A percentile compares a stretch with the other conserved stretches of the same genome.
These are phyloP conservation scores for Xylariaceae sp. DNA, from an alignment of 2,329 filamentous ascomycete genomes.

Conservation along the genomic window DNA sequence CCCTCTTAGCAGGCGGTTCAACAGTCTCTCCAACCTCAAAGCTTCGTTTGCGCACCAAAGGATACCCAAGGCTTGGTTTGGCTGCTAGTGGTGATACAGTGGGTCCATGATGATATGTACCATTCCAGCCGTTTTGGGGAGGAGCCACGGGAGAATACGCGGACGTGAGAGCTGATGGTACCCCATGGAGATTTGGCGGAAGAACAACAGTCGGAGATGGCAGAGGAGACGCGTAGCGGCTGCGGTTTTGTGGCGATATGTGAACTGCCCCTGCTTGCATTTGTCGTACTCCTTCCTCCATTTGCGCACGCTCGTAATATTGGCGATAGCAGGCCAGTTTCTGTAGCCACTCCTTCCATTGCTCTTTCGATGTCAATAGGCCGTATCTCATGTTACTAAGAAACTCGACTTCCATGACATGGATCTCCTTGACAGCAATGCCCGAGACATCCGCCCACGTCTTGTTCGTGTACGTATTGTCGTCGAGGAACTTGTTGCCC, in stretches of 20 bases:
- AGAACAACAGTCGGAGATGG: constrained; percentile 46
- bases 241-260: constrained; percentile 40
- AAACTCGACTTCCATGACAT: constrained; percentile 99
- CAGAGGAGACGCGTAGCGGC: constrained; percentile 44
- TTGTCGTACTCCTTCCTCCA: constrained; percentile 32
- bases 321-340: constrained; percentile 79
- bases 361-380: constrained; percentile 76
- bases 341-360: constrained; percentile 85
- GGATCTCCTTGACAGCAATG: constrained; percentile 90
- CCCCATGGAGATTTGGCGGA: constrained; percentile 32
- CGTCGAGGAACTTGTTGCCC: constrained; percentile 97
- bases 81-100: constrained; percentile 47
- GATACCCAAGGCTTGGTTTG: constrained; percentile 43
- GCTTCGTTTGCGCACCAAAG: constrained; percentile 48
- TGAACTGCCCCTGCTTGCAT: constrained; percentile 33
- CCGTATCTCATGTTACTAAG: constrained; percentile 98
- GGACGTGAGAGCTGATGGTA: constrained; percentile 36
- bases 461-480: constrained; percentile 99
- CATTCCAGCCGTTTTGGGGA: constrained; percentile 36
- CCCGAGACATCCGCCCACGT: constrained; percentile 98
- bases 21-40: constrained; percentile 45
- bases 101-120: constrained; percentile 38
- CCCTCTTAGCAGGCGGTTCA: constrained; percentile 56
- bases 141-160: constrained; percentile 42
- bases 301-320: constrained; percentile 72